phyloP scores from a whole-genome alignment of 2,329 filamentous ascomycete genomes.

The Cordyceps fumosorosea region DNA sequence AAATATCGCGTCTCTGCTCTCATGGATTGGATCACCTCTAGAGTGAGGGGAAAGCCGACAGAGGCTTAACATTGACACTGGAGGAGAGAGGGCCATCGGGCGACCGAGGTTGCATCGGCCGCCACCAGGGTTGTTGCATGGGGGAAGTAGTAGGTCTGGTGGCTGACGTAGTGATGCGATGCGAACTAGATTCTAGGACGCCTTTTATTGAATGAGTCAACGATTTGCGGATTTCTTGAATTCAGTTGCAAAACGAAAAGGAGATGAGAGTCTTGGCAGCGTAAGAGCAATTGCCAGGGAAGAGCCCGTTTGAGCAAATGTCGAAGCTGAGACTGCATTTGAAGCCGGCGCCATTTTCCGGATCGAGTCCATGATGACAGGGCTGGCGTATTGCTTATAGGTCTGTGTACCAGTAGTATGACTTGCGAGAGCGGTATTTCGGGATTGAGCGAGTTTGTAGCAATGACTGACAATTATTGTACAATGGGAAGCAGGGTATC shows the following conservation, averaged over 20 bases:
- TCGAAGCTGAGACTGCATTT: not conserved
- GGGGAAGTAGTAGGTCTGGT: not conserved
- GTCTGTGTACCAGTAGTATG: not conserved
- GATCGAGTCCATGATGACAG: not conserved
- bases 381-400: not conserved
- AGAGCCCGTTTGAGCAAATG: not conserved
- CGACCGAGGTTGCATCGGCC: constrained; percentile 6
- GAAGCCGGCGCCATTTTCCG: not conserved
- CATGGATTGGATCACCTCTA: too few relatives aligned
- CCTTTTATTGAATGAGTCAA: not conserved
- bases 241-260: not conserved
- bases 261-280: not conserved
- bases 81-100: not conserved
- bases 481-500: not conserved
- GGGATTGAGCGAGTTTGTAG: not conserved
- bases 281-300: not conserved
- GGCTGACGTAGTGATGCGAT: constrained; percentile 11
- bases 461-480: not conserved
- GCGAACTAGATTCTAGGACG: constrained; percentile 1
- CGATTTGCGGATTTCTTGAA: not conserved
- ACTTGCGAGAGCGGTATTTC: not conserved
- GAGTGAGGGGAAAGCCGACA: not conserved
- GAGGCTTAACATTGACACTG: not conserved
- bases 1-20: too few relatives aligned
- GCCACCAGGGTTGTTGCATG: not conserved